Evolutionary conservation across 768 basidiomycete genomes (phyloP), one percentile per base, ranked within the genome.

Genomic region (Mycena belliarum): DNA sequence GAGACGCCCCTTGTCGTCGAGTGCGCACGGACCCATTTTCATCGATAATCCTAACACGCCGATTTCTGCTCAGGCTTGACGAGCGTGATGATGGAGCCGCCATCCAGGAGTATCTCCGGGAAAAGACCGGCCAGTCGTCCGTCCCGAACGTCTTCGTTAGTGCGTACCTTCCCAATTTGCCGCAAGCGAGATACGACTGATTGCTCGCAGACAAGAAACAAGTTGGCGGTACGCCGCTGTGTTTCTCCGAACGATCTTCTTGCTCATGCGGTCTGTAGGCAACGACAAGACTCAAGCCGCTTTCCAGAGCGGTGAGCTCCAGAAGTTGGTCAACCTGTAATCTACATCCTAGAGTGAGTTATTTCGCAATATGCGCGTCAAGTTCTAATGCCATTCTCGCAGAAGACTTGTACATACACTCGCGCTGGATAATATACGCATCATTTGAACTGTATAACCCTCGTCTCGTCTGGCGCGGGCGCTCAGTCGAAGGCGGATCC

Each of bases 111-210:
- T 85, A 85, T 65, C 76, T 86, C 21, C 21, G 4, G 15, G 43
- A 71, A 41, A 81, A 78, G 74, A 84, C 85, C 0, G 75, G 76
- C 7, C 84, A 81, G 64, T 63, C 75, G 20, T 78, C 79, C 23
- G 85, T 86, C 6, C 85, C 85, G 28, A 83, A 82, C 65, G 79
- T 83, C 52, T 86, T 84, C 72, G 82, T 86, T 61, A 77, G 82
- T 83, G 49, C 50, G 83, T 32, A 32, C 29, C 29, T 12, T 32
- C 29, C 29, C 29, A 32, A 41, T 29, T n/a, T 35, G 18, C 24
- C 4, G 16, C 21, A 35, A 32, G 33, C 15, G 33, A 23, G 18
- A 11, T 8, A 8, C 15, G 18, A 15, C 18, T 46, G 28, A 51
- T 20, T 43, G 35, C 45, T 12, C 15, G 6, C 53, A 63, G 62